Evolutionary conservation across 768 basidiomycete species (phyloP), one percentile per base, ranked within the genome.

Genomic region (Lactifluus rugatus): DNA sequence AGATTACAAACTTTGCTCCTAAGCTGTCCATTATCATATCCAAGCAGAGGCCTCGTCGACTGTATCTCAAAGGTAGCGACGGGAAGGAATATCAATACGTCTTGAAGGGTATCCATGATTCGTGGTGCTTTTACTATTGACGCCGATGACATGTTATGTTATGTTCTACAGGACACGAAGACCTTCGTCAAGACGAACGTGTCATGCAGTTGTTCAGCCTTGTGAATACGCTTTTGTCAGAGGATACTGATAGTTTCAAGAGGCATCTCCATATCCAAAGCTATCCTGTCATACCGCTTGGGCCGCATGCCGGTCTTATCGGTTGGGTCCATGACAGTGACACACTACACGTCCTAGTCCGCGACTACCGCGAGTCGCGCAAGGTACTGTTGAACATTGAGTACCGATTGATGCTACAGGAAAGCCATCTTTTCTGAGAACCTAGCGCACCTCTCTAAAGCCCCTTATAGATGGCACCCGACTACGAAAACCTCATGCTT

Each of bases 131-230:
- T 11, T 46, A 26, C 19, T 36, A 42, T 48, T 34, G 34, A 23
- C 44, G n/a, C 17, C 32, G 21, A 8, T 39, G 41, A 45, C 31
- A 23, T 37, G 13, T 5, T 26, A 25, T 25, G 9, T 21, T n/a
- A n/a, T n/a, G n/a, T n/a, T n/a, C 28, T 47, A 11, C 62, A 94
- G 93, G 96, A 8, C 96, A 99, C 71, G 96, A 99, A 74, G 96
- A 99, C 74, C 78, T 99, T 51, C 93, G 96, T 41, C 96, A 98
- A 72, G 96, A 99, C 69, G 96, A 99, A 67, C 83, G 96, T 61
- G 96, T 98, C 56, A 98, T 98, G 95, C 96, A 99, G 70, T 79
- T 98, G 19, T 98, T 98, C 71, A 89, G 96, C 58, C 83, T 99
- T 48, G 89, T 98, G 66, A 99, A 99, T 71, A 95, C 92, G 0